Base-by-base conservation (phyloP, 805 yeast species). In the Ogataea naganishii region DNA sequence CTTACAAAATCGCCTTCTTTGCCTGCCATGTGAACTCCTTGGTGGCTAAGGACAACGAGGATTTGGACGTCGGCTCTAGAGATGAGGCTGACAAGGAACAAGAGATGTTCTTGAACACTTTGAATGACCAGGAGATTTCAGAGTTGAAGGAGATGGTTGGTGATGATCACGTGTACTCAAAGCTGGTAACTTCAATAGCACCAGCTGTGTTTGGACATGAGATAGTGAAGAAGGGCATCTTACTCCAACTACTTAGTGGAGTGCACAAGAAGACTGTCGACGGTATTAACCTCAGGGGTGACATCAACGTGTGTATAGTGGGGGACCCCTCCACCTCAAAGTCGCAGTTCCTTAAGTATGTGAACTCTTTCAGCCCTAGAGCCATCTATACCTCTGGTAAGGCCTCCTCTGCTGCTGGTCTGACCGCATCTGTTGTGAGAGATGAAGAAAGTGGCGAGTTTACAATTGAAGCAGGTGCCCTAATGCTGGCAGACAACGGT, bases 261-360 rank as follows among this genome's bases (percentile, higher is more conserved):
- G 96, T 89, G 26, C 98, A 89, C 58, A 89, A 89, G 54, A 66
- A 72, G 33, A 89, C 98, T 0, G 73, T 84, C 11, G 98, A 89
- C 53, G 97, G 97, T 17, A 89, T 89, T 43, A 80, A 86, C 44
- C 66, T 89, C 39, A 77, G 98, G 66, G 98, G 98, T 44, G 98
- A 89, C 53, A 89, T 89, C 49, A 89, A 89, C 52, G 80, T 89
- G 25, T 89, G 98, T 64, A 70, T 89, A 40, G 97, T 89, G 30
- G 98, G 98, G 28, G 98, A 89, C 54, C 98, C 98, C 3, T 86
- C 96, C 2, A 89, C 97, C 8, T 84, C 97, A 20, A 89, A 89
- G 56, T 88, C 96, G 1, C 98, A 89, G 56, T 89, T 89, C 51
- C 64, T 89, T 51, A 92, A 92, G 56, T 92, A 92, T 54, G 95